Evolutionary conservation across 371 early-diverging fungal genomes (phyloP).

Genomic region (Actinomortierella ambigua): DNA sequence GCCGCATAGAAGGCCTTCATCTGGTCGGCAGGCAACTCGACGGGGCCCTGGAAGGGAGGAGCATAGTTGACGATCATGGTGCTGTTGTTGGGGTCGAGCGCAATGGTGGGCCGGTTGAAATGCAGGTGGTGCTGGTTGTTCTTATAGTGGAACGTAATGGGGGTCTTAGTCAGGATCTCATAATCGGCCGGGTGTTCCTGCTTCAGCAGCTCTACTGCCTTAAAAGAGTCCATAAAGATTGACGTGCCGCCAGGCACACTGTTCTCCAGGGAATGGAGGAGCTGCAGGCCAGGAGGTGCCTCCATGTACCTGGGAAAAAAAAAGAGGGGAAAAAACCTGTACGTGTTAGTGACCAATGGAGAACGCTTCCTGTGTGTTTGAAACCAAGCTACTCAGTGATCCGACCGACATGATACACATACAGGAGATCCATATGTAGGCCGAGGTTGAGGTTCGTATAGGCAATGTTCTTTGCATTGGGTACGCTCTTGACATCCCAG

Average conservation of each 20-base stretch:
- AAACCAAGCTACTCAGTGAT: no score
- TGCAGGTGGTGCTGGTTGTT: slow-evolving; percentile 80
- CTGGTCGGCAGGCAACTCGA: slow-evolving; percentile 56
- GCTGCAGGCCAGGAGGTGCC: slow-evolving; percentile 86
- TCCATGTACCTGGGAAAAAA: slow-evolving; percentile 68
- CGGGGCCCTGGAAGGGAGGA: slow-evolving; percentile 91
- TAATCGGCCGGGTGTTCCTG: slow-evolving; percentile 65
- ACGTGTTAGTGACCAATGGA: no score
- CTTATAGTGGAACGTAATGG: slow-evolving; percentile 84
- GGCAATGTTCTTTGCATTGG: slow-evolving; percentile 86
- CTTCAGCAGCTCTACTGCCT: slow-evolving; percentile 67
- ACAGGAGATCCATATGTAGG: slow-evolving; percentile 93
- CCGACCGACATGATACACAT: slow-evolving; percentile 37
- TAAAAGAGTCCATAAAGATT: slow-evolving; percentile 81
- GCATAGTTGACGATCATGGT: slow-evolving; percentile 72
- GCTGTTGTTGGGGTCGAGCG: slow-evolving; percentile 51
- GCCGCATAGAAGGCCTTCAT: slow-evolving; percentile 73
- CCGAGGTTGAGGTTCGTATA: slow-evolving; percentile 85
- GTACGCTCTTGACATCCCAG: slow-evolving; percentile 84
- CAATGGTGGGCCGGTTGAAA: slow-evolving; percentile 77
- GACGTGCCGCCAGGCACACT: slow-evolving; percentile 79
- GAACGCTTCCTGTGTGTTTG: no score
- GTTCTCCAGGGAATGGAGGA: slow-evolving; percentile 83
- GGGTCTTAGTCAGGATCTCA: slow-evolving; percentile 58
- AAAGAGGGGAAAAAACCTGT: background rate